Evolutionary conservation across 106 monocot genomes (phyloP), one percentile per base, ranked within the genome.

Genomic region (Dactylorhiza incarnata): DNA sequence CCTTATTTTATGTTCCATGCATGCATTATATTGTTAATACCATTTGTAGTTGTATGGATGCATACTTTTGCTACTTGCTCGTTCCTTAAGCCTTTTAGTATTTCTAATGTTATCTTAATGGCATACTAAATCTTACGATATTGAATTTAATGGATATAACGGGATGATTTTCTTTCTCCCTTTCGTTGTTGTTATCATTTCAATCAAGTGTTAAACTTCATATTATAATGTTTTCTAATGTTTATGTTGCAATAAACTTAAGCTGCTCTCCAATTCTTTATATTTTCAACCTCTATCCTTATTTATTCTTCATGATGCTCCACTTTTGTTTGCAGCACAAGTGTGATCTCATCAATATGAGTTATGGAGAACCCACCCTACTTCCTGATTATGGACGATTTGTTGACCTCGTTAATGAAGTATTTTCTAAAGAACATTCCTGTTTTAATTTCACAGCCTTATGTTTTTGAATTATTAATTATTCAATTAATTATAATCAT

Each of bases 281-380:
- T 43, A 67, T 70, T 70, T 46, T 8, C 8, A 5, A 46, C 5
- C 10, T 70, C n/a, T n/a, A n/a, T n/a, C n/a, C n/a, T n/a, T n/a
- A n/a, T 46, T 16, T 43, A 5, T 23, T 69, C 2, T 3, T 69
- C 16, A 15, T 68, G 14, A 68, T 14, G 68, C 5, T 68, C 17
- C 5, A 16, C 56, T 83, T 4, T 72, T 74, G 71, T 77, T 75
- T 89, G 53, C 86, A 99, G 97, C 89, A 99, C 74, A 99, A 99
- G 82, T 93, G 93, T 77, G 97, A 99, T 78, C 86, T 99, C 72
- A 99, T 99, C 76, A 99, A 99, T 76, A 99, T 99, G 97, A 99
- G 97, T 80, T 99, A 99, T 85, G 97, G 97, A 58, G 94, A 94
- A 69, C 73, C 87, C 20, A 91, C 97, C 4, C 76, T 99, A 61